Conservation (phyloP, 306 rosid genomes). For the Phaseolus lunatus region DNA sequence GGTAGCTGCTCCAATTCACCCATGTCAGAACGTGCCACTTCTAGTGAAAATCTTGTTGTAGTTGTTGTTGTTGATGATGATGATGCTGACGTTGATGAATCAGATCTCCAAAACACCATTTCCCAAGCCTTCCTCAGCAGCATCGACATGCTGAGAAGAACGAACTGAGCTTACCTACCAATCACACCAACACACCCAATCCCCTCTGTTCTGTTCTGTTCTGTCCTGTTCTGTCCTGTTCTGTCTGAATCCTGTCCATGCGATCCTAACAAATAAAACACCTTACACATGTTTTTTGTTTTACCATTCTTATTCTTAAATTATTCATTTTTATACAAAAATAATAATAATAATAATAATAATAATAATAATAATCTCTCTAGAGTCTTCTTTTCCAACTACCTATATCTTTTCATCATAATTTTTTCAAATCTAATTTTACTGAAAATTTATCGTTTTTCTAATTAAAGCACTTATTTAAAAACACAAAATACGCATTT, state of each 20-base stretch:
- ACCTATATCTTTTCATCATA: no score
- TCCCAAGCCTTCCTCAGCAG: conserved; percentile 69
- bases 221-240: background rate
- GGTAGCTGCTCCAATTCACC: conserved; percentile 72
- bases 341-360: no score
- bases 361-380: no score
- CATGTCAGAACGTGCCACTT: conserved; percentile 21
- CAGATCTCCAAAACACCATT: conserved; percentile 49
- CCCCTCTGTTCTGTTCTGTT: no score
- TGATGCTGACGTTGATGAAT: background rate
- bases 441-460: no score
- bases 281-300: background rate
- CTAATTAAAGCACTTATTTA: no score
- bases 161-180: background rate
- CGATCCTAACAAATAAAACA: background rate
- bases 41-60: background rate
- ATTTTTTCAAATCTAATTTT: no score
- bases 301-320: no score
- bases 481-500: no score
- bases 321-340: no score
- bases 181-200: background rate
- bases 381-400: no score
- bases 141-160: conserved; percentile 50
- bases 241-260: conserved; percentile 6
- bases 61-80: background rate